A percentile compares a stretch with the other conserved stretches of the same genome.
Conservation (phyloP, 345 rosid species). For the Eucalyptus cloeziana region DNA sequence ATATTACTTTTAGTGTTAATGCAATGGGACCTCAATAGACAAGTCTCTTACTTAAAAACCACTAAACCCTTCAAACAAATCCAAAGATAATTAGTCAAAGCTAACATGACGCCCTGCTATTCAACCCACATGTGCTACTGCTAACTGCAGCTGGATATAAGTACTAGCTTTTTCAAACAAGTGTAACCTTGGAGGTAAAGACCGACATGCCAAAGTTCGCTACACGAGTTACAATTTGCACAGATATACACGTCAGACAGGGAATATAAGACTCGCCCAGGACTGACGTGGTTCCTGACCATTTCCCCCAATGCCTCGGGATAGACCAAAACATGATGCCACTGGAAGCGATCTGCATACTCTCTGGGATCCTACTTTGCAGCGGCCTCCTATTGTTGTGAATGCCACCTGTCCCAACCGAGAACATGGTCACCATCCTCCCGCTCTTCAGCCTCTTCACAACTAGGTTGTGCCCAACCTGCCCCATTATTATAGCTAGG, state of each 20-base stretch:
- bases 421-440: conserved; percentile 34
- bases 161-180: too few species aligned
- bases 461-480: too few species aligned
- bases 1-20: background rate
- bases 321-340: conserved; percentile 91
- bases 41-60: background rate
- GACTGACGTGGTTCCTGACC: conserved; percentile 42
- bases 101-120: background rate
- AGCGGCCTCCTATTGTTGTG: conserved; percentile 64
- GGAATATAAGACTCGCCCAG: conserved; percentile 43
- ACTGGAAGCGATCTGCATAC: conserved; percentile 68
- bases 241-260: background rate
- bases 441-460: conserved; percentile 73
- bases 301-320: conserved; percentile 39
- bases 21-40: background rate
- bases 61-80: background rate
- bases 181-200: too few species aligned
- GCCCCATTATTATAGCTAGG: too few species aligned
- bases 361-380: conserved; percentile 54
- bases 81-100: background rate
- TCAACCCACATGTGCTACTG: background rate
- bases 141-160: too few species aligned
- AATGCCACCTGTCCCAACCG: conserved; percentile 80
- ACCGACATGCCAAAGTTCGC: too few species aligned
- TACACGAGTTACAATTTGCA: background rate